Conservation (phyloP, 139 green algal species). For the Picochlorum sp. region DNA sequence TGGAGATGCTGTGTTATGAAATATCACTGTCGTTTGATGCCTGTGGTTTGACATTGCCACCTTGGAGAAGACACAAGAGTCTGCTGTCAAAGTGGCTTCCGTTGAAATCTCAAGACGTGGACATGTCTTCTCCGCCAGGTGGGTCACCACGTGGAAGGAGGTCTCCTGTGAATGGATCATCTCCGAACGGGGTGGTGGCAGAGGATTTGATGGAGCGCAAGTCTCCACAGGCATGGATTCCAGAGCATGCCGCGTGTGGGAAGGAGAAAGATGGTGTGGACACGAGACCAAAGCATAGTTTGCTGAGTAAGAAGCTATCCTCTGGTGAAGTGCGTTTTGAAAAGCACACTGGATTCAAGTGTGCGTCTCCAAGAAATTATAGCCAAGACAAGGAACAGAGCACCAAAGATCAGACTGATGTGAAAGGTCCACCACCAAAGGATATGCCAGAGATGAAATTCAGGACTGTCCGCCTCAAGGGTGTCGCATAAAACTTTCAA, state of each 20-base stretch:
- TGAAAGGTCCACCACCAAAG: not conserved
- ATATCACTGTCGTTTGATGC: constrained; percentile 43
- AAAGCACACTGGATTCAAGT: not conserved
- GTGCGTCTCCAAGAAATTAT: not conserved
- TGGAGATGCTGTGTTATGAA: constrained; percentile 46
- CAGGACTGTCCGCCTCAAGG: not conserved
- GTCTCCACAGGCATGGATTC: no score
- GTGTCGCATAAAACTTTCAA: not conserved
- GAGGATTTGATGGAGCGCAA: no score
- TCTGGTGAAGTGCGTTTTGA: no score
- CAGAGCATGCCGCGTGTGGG: no score
- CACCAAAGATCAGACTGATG: not conserved
- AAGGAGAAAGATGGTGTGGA: no score
- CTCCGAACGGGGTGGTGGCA: not conserved
- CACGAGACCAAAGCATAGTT: no score
- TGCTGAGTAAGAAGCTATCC: no score
- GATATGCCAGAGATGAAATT: not conserved
- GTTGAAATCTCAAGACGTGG: constrained; percentile 18
- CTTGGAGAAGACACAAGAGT: constrained; percentile 50
- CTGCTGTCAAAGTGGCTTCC: constrained; percentile 53
- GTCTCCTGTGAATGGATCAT: constrained; percentile 5
- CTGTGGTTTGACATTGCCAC: constrained; percentile 46
- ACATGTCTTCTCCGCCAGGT: constrained; percentile 18
- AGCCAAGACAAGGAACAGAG: not conserved
- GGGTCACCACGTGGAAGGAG: constrained; percentile 10